A percentile compares a stretch with the other conserved stretches of the same genome.
Evolutionary conservation across 352 stramenopile genomes (phyloP).

Genomic region (Phytophthora sp.): DNA sequence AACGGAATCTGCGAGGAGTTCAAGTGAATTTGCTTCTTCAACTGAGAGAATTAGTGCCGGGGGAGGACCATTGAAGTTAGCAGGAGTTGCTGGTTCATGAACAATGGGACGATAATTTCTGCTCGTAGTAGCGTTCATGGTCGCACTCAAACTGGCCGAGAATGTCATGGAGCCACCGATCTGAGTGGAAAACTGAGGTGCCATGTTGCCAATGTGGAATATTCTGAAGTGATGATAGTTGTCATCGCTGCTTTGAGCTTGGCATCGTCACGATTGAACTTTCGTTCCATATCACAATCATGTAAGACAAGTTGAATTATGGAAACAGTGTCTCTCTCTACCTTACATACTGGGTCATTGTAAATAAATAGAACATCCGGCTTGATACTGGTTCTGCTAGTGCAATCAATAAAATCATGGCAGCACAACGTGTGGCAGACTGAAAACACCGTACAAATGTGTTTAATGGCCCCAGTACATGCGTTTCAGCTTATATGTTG

Average conservation of each 20-base stretch:
- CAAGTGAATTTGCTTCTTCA: constrained; percentile 27
- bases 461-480: too few relatives aligned
- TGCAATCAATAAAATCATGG: too few relatives aligned
- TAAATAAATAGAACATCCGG: too few relatives aligned
- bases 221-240: constrained; percentile 9
- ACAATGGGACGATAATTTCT: constrained; percentile 19
- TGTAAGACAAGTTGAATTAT: too few relatives aligned
- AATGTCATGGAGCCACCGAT: constrained; percentile 33
- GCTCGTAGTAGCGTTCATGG: constrained; percentile 1
- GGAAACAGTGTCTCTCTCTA: too few relatives aligned
- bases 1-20: constrained; percentile 32
- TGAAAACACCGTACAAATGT: too few relatives aligned
- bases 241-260: neutral
- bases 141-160: constrained; percentile 29
- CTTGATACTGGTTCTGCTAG: too few relatives aligned
- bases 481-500: too few relatives aligned
- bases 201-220: neutral
- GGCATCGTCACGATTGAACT: too few relatives aligned
- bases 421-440: too few relatives aligned
- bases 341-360: too few relatives aligned
- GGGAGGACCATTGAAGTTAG: constrained; percentile 5
- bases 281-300: too few relatives aligned
- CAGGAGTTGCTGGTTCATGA: neutral
- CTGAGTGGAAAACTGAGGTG: constrained; percentile 27
- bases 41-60: constrained; percentile 28